Conservation (phyloP, 352 stramenopile species). For the Phytophthora pistaciae region DNA sequence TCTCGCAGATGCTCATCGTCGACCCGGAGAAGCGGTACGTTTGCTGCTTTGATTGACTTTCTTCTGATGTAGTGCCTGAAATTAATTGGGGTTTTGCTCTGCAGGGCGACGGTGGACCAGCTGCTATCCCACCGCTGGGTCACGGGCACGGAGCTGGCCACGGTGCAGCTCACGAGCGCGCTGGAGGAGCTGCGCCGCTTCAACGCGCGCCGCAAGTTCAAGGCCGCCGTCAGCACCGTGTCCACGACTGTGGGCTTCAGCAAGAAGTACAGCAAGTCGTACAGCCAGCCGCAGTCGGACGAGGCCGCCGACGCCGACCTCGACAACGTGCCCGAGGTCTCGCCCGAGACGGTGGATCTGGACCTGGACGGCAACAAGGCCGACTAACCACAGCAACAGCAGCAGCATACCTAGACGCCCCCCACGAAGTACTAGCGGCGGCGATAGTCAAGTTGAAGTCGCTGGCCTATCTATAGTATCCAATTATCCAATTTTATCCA, state of each 20-base stretch:
- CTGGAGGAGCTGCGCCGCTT: slow-evolving; percentile 94
- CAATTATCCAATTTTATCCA: slow-evolving; percentile 34
- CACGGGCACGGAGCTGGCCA: slow-evolving; percentile 79
- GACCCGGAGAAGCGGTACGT: slow-evolving; percentile 87
- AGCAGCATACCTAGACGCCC: background rate
- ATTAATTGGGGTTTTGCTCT: slow-evolving; percentile 14
- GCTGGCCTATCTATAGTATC: slow-evolving; percentile 25
- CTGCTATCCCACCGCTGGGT: slow-evolving; percentile 94
- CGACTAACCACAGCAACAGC: slow-evolving; percentile 9
- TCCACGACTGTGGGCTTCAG: slow-evolving; percentile 75
- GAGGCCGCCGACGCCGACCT: slow-evolving; percentile 23
- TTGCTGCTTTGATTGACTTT: background rate
- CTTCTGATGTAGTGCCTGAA: background rate
- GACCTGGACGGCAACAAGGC: slow-evolving; percentile 35
- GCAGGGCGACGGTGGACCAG: slow-evolving; percentile 81
- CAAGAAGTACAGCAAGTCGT: slow-evolving; percentile 78
- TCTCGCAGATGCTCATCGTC: slow-evolving; percentile 93
- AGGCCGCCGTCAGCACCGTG: slow-evolving; percentile 92
- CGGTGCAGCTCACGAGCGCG: slow-evolving; percentile 92
- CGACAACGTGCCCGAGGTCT: slow-evolving; percentile 21
- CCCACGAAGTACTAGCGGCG: slow-evolving; percentile 10
- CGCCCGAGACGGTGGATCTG: slow-evolving; percentile 38
- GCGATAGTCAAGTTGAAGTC: slow-evolving; percentile 25
- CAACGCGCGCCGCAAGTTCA: slow-evolving; percentile 96
- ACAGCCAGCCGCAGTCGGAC: slow-evolving; percentile 50